A percentile compares a stretch with the other conserved stretches of the same genome.
phyloP scores from a whole-genome alignment of 176 grass and related monocot species.

The Oryza punctata region DNA sequence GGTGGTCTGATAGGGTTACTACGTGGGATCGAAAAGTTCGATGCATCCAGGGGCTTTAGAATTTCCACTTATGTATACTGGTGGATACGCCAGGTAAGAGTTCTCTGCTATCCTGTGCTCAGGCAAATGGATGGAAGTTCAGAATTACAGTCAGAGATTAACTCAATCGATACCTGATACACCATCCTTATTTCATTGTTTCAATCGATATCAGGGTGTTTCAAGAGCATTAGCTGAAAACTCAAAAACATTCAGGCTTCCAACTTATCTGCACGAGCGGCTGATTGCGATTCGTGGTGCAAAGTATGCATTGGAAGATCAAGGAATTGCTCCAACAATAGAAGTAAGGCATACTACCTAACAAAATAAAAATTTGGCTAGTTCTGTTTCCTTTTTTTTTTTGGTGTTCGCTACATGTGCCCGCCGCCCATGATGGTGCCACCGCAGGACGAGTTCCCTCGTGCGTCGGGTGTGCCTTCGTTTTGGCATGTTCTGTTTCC shows the following conservation, averaged over 20 bases:
- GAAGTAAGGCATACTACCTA: conserved; percentile 49
- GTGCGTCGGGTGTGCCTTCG: no score
- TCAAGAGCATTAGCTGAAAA: conserved; percentile 81
- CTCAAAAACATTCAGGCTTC: conserved; percentile 81
- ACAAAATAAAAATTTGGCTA: conserved; percentile 12
- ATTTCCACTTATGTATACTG: conserved; percentile 98
- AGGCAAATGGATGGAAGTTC: neutral
- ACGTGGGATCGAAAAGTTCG: conserved; percentile 91
- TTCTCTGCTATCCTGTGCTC: neutral
- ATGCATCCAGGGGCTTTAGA: conserved; percentile 84
- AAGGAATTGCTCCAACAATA: conserved; percentile 78
- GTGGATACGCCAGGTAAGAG: conserved; percentile 95
- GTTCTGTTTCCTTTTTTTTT: neutral
- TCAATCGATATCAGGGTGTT: conserved; percentile 63
- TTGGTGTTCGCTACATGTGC: no score
- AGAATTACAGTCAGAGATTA: neutral
- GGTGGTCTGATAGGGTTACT: conserved; percentile 91
- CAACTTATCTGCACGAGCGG: conserved; percentile 87
- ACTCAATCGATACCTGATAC: neutral
- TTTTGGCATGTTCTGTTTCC: neutral
- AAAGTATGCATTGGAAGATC: conserved; percentile 73
- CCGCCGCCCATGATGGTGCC: no score
- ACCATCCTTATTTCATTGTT: conserved; percentile 14
- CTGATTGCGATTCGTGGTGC: conserved; percentile 68
- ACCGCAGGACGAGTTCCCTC: no score